Base-by-base conservation (phyloP, 2,329 filamentous ascomycete genomes). In the Hirsutella minnesotensis region DNA sequence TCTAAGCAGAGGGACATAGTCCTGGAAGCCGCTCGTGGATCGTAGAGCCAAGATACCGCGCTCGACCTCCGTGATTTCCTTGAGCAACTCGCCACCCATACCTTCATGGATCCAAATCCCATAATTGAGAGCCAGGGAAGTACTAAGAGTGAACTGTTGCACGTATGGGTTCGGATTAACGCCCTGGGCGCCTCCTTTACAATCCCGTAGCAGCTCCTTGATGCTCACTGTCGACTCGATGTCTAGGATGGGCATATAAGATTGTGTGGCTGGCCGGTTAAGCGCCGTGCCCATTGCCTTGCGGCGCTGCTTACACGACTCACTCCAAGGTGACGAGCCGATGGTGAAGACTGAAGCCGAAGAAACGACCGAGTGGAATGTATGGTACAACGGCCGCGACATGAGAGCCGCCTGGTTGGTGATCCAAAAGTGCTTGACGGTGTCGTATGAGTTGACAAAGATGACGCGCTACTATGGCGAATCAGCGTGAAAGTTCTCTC, bases 261-360 rank as follows among this genome's bases (percentile, higher is more conserved):
- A 80, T 53, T 86, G 81, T 1, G 85, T 76, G 0, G 84, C 79
- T 0, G 84, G 83, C 0, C 81, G 73, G 57, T 89, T 89, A 19
- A 90, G 69, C 0, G 86, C 84, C 4, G 84, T 87, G 4, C 82
- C 84, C 1, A 84, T 85, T 0, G 83, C 84, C 65, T 87, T 89
- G 48, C 86, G 76, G 9, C 84, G 74, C 20, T 72, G 68, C 60
- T 89, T 90, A 63, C 83, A 86, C 2, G 79, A 86, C 40, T 87
- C 84, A 47, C 89, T 83, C 81, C 85, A 92, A 0, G 86, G 85
- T 0, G 83, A 88, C 0, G 85, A 87, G 1, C 86, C 86, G 47
- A 92, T 87, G 0, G 85, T 90, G 60, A 87, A 84, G 5, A 84
- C 84, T 51, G 87, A 81, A 0, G 81, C 85, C 29, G 72, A 77